phyloP scores from a whole-genome alignment of 164 flowering plant genomes.

The Piper longum region DNA sequence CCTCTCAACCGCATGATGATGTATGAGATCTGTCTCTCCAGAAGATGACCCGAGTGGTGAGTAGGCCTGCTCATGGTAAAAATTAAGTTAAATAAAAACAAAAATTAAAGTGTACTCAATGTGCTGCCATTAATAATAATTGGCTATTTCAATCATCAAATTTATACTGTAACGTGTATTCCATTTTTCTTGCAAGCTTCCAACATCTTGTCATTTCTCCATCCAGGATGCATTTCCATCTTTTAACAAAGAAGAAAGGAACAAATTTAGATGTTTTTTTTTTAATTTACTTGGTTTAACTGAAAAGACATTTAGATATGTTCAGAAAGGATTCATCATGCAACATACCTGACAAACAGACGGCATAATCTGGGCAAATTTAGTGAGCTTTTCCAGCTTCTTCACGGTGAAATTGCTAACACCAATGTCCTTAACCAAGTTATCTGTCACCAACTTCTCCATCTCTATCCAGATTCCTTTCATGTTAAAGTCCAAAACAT shows the following conservation, averaged over 20 bases:
- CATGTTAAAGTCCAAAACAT: slow-evolving; percentile 40
- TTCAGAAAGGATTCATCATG: neutral
- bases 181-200: slow-evolving; percentile 39
- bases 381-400: slow-evolving; percentile 30
- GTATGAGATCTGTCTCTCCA: slow-evolving; percentile 27
- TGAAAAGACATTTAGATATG: neutral
- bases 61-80: slow-evolving; percentile 19
- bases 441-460: slow-evolving; percentile 36
- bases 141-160: neutral
- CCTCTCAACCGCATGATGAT: slow-evolving; percentile 20
- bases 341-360: slow-evolving; percentile 41
- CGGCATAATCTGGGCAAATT: slow-evolving; percentile 31
- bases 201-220: slow-evolving; percentile 57
- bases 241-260: slow-evolving; percentile 2
- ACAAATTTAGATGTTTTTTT: neutral
- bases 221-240: slow-evolving; percentile 76
- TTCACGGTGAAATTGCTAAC: slow-evolving; percentile 33
- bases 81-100: too few species aligned
- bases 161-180: slow-evolving; percentile 48
- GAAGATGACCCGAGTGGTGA: slow-evolving; percentile 27
- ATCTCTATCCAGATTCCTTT: slow-evolving; percentile 56
- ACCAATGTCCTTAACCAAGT: slow-evolving; percentile 36
- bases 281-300: neutral
- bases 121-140: neutral
- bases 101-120: too few species aligned